Conservation (phyloP, 768 basidiomycete species). For the Agrocybe pediades region DNA sequence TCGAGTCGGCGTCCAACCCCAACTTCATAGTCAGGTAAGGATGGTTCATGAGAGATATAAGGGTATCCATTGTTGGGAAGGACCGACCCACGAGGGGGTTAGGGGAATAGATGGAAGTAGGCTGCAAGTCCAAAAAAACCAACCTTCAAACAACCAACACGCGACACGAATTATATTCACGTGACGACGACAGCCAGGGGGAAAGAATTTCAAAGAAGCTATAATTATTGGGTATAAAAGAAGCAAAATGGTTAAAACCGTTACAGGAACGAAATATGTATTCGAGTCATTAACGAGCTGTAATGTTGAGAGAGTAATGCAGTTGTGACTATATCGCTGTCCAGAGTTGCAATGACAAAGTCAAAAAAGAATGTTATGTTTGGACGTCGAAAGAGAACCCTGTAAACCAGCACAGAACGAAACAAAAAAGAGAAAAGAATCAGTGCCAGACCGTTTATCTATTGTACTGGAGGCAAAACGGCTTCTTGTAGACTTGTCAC, state of each 20-base stretch:
- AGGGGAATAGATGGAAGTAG: neutral
- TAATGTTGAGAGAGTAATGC: slow-evolving; percentile 19
- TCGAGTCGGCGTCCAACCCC: slow-evolving; percentile 48
- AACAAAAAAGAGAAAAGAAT: slow-evolving; percentile 3
- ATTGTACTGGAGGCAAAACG: slow-evolving; percentile 19
- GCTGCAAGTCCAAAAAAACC: slow-evolving; percentile 8
- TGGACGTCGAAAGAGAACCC: slow-evolving; percentile 1
- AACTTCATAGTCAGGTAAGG: slow-evolving; percentile 53
- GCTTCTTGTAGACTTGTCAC: slow-evolving; percentile 45
- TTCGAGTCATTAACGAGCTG: slow-evolving; percentile 23
- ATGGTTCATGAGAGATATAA: slow-evolving; percentile 53
- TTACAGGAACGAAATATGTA: slow-evolving; percentile 14
- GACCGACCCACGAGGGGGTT: slow-evolving; percentile 14
- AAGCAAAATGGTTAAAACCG: slow-evolving; percentile 15
- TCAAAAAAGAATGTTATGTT: slow-evolving; percentile 2
- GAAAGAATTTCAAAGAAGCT: slow-evolving; percentile 4
- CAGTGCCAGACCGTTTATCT: neutral
- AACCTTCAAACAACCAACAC: slow-evolving; percentile 21
- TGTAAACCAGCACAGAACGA: slow-evolving; percentile 6
- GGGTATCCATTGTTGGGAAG: slow-evolving; percentile 38
- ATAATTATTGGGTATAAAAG: slow-evolving; percentile 21
- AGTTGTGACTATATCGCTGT: slow-evolving; percentile 20
- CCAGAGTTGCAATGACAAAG: slow-evolving; percentile 18
- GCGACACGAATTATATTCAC: slow-evolving; percentile 21
- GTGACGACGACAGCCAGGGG: too few species aligned